Evolutionary conservation across 2,329 filamentous ascomycete species (phyloP), one percentile per base, ranked within the genome.

Genomic region (Beauveria sp.): DNA sequence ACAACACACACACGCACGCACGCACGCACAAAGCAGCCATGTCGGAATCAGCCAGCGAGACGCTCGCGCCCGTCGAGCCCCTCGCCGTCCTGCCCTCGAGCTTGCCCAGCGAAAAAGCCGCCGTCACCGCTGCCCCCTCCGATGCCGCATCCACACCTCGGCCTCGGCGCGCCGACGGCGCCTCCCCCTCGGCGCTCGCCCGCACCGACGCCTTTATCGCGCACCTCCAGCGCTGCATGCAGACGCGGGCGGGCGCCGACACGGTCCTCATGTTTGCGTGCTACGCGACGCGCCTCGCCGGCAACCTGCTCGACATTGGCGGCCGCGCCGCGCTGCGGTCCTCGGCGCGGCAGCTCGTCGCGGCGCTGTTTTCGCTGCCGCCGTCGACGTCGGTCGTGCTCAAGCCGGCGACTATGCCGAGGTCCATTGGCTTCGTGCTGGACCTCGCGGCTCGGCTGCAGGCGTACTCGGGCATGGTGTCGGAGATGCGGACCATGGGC

Each of bases 401-500:
- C 63, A 78, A 66, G 16, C 30, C 67, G 74, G 72, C 71, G 52
- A 70, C 72, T 72, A 73, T 47, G 67, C 73, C 28, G 37, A 28
- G 43, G 5, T 18, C 50, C 7, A 76, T 80, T 10, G 73, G 78
- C 10, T 62, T 74, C 18, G 77, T 80, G 2, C 78, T 84, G 9
- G 72, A 76, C 48, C 73, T 84, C 43, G 79, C 83, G 18, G 71
- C 69, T 51, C 75, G 82, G 68, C 76, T 91, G 70, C 81, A 78
- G 74, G 80, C 76, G 16, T 79, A 96, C 16, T 84, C 86, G 20
- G 79, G 75, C 40, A 77, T 93, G 58, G 79, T 94, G 52, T 81
- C 80, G 66, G 90, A 94, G 70, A 84, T 86, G 63, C 80, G 90
- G 63, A 88, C 86, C 62, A 90, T 92, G 70, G 76, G 84, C 64